Base-by-base conservation (phyloP, 2,329 filamentous ascomycete species). In the Zasmidium cellare region DNA sequence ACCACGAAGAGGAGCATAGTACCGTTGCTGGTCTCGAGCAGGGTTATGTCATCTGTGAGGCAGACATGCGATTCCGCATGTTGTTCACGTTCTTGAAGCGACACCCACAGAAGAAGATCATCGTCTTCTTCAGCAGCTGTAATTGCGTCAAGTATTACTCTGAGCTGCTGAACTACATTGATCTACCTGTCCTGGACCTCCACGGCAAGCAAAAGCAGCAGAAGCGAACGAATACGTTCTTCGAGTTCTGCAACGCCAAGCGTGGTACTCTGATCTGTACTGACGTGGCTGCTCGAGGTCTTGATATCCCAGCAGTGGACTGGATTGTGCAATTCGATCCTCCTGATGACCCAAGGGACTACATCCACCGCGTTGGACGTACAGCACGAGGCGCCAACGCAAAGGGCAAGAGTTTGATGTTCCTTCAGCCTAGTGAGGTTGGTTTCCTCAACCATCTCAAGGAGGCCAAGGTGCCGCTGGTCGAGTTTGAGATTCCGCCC, bases 171-270 rank as follows among this genome's bases (percentile, higher is more conserved):
- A 97, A 97, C 79, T 97, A 96, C 78, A 97, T 97, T 69, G 94
- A 97, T 75, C 83, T 97, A 44, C 92, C 90, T 3, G 90, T 96
- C 2, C 82, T 96, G 46, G 89, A 91, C 67, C 81, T 96, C 7
- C 91, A 96, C 75, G 94, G 92, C 66, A 97, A 99, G 78, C 91
- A 96, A 77, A 99, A 99, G 78, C 94, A 99, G 77, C 92, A 97
- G 77, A 96, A 96, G 76, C 90, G 94, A n/a, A 99, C 94, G 22
- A 96, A 96, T 72, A 96, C 92, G 0, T 99, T 99, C 75, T 99
- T 97, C 75, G 93, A 97, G 74, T 99, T 99, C 74, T 88, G 86
- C 71, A 92, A 92, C 69, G 88, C 92, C 18, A 87, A 87, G 65
- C 85, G 89, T 65, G 94, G 93, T 22, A 96, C 90, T 0, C 77